Evolutionary conservation across 768 basidiomycete species (phyloP), one percentile per base, ranked within the genome.

Genomic region (Sarcomyxa edulis): DNA sequence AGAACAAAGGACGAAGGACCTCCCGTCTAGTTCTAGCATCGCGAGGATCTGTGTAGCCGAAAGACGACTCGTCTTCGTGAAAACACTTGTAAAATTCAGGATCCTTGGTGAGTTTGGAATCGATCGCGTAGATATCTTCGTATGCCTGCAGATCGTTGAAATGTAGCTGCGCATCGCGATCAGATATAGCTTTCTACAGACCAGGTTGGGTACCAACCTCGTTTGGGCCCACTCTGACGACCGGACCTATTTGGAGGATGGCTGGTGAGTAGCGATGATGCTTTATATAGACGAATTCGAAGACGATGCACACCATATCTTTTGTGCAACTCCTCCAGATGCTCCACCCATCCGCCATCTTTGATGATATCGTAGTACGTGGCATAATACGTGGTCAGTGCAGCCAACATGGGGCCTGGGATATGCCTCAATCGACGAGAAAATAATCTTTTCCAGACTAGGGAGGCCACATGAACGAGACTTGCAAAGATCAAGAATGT

Each of bases 221-320:
- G 40, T 66, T 63, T 2, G 66, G 64, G 7, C 54, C 55, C 20
- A 66, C 49, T 29, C 66, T 45, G 18, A 66, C 58, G 3, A 68
- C 56, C 22, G 60, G 54, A 5, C 64, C 63, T 65, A 27, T n/a
- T n/a, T n/a, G 11, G 12, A n/a, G 31, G 12, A 35, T n/a, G n/a
- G n/a, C 29, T 31, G 23, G 30, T 42, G 18, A n/a, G 19, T 30
- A n/a, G 12, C 16, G 15, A 32, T 8, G 11, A 40, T 30, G 18
- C 26, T 34, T 20, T 35, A 42, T 14, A 38, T 14, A 25, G 15
- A 32, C 40, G 11, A 39, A 15, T 32, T 30, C 19, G 14, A 32
- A 32, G 14, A 36, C 20, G 18, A 35, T 18, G 37, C 40, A 22
- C 30, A 58, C 60, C 49, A 39, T 64, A 51, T 23, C 15, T 35